These are phyloP conservation scores for Colletotrichum sidae DNA, from an alignment of 2,329 filamentous ascomycete species.

Conservation along the genomic window DNA sequence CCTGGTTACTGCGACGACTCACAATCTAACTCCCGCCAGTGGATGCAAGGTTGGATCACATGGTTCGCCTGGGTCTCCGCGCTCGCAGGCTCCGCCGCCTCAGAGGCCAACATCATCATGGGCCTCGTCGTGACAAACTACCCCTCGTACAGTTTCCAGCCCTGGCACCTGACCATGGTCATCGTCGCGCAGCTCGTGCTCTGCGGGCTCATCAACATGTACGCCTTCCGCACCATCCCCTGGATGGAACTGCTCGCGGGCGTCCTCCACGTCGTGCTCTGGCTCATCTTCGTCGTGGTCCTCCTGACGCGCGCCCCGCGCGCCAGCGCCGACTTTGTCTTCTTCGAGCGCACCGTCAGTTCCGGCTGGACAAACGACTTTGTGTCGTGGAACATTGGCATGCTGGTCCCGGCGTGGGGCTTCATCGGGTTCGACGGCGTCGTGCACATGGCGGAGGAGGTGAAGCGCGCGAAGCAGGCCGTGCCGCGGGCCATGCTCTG, in stretches of 20 bases:
- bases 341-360: constrained; percentile 31
- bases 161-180: constrained; percentile 35
- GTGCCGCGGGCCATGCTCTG: constrained; percentile 37
- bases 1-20: background rate
- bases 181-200: constrained; percentile 33
- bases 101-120: constrained; percentile 35
- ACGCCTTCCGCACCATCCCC: constrained; percentile 34
- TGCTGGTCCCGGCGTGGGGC: constrained; percentile 34
- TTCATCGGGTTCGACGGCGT: constrained; percentile 35
- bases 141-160: constrained; percentile 27
- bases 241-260: constrained; percentile 35
- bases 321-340: constrained; percentile 32
- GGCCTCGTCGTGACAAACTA: constrained; percentile 35
- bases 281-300: constrained; percentile 30
- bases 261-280: constrained; percentile 32
- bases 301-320: constrained; percentile 27
- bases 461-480: constrained; percentile 32
- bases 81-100: constrained; percentile 31
- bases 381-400: constrained; percentile 37
- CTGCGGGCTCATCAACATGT: constrained; percentile 34
- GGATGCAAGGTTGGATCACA: constrained; percentile 36
- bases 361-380: constrained; percentile 36
- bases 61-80: constrained; percentile 36
- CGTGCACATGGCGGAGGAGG: constrained; percentile 40
- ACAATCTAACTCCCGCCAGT: background rate